Percentiles rank a stretch among this genome's conserved stretches.
Conservation (phyloP, 768 basidiomycete genomes). For the Auricularia auricula-judae region DNA sequence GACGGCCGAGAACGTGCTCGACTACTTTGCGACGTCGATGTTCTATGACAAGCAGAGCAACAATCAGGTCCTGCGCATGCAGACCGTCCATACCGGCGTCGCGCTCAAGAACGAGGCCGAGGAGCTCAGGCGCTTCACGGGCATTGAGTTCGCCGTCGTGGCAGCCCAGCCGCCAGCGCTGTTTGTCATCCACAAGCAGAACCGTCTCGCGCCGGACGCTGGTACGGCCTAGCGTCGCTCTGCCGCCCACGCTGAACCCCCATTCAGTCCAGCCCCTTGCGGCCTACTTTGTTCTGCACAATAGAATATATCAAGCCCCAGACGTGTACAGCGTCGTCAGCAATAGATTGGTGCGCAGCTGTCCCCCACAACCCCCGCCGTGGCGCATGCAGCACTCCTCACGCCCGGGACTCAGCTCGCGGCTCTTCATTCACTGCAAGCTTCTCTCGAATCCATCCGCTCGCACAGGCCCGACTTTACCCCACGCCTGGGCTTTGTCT, state of each 20-base stretch:
- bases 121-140: constrained; percentile 82
- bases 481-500: constrained; percentile 72
- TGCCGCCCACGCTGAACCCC: constrained; percentile 3
- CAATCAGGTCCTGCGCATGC: constrained; percentile 88
- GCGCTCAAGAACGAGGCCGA: constrained; percentile 71
- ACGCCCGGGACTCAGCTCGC: constrained; percentile 37
- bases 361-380: background rate
- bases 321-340: constrained; percentile 77
- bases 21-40: constrained; percentile 85
- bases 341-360: constrained; percentile 56
- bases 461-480: constrained; percentile 71
- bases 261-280: constrained; percentile 59
- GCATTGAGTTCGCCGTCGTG: constrained; percentile 78
- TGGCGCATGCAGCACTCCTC: background rate
- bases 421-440: constrained; percentile 58
- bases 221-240: constrained; percentile 32
- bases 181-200: constrained; percentile 85
- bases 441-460: constrained; percentile 64
- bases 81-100: constrained; percentile 77
- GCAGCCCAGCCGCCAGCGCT: constrained; percentile 69
- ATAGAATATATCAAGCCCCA: constrained; percentile 81
- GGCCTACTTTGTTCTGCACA: constrained; percentile 81
- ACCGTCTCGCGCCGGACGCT: constrained; percentile 73
- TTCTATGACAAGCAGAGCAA: constrained; percentile 93
- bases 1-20: constrained; percentile 68